Evolutionary conservation across 1,139 yeast species (phyloP).

Genomic region (Sugiyamaella neomexicana): DNA sequence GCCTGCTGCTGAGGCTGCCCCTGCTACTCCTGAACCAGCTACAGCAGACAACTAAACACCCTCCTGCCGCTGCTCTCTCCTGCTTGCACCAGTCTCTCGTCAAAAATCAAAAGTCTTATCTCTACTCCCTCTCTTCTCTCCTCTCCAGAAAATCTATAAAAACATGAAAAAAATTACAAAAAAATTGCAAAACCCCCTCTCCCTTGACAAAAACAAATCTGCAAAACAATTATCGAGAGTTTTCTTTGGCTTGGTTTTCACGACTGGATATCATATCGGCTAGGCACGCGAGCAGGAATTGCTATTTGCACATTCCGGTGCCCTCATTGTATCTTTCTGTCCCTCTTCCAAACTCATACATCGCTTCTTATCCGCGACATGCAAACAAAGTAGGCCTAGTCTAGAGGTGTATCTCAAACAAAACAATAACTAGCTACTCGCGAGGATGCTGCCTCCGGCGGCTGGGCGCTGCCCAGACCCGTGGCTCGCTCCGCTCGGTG

Average conservation of each 20-base stretch:
- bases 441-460: conserved; percentile 7
- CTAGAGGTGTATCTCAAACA: neutral
- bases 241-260: too few relatives aligned
- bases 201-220: too few relatives aligned
- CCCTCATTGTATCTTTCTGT: too few relatives aligned
- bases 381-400: neutral
- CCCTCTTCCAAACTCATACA: neutral
- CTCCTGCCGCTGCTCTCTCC: neutral
- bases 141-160: neutral
- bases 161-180: too few relatives aligned
- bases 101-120: neutral
- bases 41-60: conserved; percentile 3
- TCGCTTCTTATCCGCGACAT: neutral
- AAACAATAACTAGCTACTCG: too few relatives aligned
- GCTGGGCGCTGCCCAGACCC: conserved; percentile 6
- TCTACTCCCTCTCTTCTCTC: neutral
- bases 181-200: too few relatives aligned
- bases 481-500: neutral
- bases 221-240: too few relatives aligned
- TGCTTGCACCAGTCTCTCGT: neutral
- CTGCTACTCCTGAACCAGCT: too few relatives aligned
- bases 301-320: too few relatives aligned
- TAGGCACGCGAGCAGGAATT: too few relatives aligned
- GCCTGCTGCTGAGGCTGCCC: neutral
- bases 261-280: too few relatives aligned